These are phyloP conservation scores for Capsicum rhomboideum DNA, from an alignment of 257 asterid species.

Conservation along the genomic window DNA sequence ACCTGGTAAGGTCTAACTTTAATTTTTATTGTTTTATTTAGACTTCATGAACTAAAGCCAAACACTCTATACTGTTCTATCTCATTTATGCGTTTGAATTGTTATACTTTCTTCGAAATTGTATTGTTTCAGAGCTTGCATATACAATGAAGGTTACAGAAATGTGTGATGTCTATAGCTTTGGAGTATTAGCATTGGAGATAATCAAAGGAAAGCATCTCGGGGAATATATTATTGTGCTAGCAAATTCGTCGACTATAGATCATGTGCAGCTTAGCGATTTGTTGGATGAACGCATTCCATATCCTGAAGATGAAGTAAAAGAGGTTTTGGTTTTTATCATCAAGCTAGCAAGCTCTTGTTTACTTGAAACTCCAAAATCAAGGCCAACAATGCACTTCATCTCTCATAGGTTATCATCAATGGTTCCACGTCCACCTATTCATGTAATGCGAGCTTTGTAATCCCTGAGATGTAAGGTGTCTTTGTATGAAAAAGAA, in stretches of 20 bases:
- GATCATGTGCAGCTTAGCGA: neutral
- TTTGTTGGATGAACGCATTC: neutral
- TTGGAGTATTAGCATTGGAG: neutral
- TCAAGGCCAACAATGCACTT: neutral
- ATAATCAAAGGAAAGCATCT: neutral
- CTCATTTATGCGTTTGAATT: neutral
- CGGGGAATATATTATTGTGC: neutral
- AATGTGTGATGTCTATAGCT: conserved; percentile 4
- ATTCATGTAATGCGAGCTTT: neutral
- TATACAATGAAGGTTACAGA: conserved; percentile 1
- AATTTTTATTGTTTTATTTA: neutral
- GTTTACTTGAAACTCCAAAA: neutral
- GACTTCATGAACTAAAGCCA: neutral
- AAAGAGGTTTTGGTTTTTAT: neutral
- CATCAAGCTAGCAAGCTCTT: neutral
- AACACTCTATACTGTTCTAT: neutral
- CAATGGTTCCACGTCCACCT: neutral
- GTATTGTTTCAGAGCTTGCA: neutral
- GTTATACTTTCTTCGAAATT: neutral
- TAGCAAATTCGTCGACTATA: neutral
- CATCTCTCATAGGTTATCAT: neutral
- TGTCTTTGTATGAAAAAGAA: neutral
- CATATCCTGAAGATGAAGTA: neutral
- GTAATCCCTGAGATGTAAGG: neutral
- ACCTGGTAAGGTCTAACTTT: neutral